A percentile compares a stretch with the other conserved stretches of the same genome.
These are phyloP conservation scores for Paecilomyces sp. DNA, from an alignment of 2,329 filamentous ascomycete genomes.

Conservation along the genomic window DNA sequence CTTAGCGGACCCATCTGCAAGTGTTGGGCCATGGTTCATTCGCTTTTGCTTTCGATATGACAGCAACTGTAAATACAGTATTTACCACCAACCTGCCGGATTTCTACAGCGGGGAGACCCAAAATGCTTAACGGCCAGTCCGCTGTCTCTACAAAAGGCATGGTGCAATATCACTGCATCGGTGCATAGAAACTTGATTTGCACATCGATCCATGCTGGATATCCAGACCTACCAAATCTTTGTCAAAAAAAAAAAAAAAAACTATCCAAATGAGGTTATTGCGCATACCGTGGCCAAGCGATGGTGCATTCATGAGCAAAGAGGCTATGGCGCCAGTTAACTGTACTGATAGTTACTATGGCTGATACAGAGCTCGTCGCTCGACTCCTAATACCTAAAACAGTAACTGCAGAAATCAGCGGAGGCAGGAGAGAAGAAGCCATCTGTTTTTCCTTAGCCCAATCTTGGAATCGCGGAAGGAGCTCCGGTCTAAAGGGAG, in stretches of 20 bases:
- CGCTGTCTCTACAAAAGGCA: background rate
- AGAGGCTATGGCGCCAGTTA: background rate
- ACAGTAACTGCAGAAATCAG: background rate
- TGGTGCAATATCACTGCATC: background rate
- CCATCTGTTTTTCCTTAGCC: background rate
- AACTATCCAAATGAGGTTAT: background rate
- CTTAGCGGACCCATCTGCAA: background rate
- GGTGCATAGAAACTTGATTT: background rate
- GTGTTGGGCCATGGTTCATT: background rate
- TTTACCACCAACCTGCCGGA: background rate
- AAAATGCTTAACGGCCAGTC: background rate
- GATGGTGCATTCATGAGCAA: background rate
- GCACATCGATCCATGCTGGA: background rate
- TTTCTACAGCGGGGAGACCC: background rate
- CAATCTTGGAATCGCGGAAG: background rate
- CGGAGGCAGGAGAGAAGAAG: background rate
- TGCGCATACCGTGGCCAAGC: background rate
- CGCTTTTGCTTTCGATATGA: background rate
- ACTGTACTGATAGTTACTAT: background rate
- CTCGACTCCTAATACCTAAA: background rate
- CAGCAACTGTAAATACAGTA: background rate
- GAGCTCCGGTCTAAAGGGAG: background rate
- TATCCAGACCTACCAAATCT: background rate
- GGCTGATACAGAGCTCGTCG: background rate
- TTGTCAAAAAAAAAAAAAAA: too few relatives aligned